Evolutionary conservation across 768 basidiomycete genomes (phyloP).

Genomic region (Pisolithus sp.): DNA sequence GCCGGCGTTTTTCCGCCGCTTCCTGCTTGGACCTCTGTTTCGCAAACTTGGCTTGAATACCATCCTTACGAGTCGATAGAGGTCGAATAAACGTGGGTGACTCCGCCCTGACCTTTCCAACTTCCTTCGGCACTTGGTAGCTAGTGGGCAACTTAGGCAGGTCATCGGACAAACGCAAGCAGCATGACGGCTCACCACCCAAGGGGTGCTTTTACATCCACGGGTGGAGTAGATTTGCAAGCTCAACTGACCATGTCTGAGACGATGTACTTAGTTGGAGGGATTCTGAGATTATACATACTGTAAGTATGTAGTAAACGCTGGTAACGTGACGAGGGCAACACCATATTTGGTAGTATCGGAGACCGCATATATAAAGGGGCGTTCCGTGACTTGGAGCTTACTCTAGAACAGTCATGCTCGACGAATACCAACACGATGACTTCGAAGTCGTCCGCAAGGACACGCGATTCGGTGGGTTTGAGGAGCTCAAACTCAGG

Average conservation of each 20-base stretch:
- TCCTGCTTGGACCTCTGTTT: conserved; percentile 41
- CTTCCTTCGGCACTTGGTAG: conserved; percentile 84
- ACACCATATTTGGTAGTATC: no score
- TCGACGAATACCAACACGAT: no score
- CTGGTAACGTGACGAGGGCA: no score
- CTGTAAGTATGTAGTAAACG: no score
- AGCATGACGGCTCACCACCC: conserved; percentile 51
- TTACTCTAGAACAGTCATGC: no score
- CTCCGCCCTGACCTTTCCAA: conserved; percentile 85
- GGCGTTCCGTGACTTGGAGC: no score
- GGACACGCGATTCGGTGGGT: no score
- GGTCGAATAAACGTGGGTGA: conserved; percentile 80
- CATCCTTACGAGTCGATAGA: conserved; percentile 71
- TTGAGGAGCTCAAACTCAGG: no score
- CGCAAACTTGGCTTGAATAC: conserved; percentile 77
- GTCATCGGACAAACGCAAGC: not conserved
- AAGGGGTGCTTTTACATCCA: conserved; percentile 47
- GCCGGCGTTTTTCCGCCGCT: conserved; percentile 22
- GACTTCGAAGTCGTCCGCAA: no score
- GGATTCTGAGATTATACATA: no score
- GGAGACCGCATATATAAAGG: no score
- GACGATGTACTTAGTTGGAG: no score
- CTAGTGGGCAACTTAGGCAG: conserved; percentile 31
- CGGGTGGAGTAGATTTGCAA: conserved; percentile 56
- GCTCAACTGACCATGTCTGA: conserved; percentile 54